Percentiles rank a stretch among this genome's conserved stretches.
Evolutionary conservation across 768 basidiomycete species (phyloP).

Genomic region (Mycena olivaceomarginata): DNA sequence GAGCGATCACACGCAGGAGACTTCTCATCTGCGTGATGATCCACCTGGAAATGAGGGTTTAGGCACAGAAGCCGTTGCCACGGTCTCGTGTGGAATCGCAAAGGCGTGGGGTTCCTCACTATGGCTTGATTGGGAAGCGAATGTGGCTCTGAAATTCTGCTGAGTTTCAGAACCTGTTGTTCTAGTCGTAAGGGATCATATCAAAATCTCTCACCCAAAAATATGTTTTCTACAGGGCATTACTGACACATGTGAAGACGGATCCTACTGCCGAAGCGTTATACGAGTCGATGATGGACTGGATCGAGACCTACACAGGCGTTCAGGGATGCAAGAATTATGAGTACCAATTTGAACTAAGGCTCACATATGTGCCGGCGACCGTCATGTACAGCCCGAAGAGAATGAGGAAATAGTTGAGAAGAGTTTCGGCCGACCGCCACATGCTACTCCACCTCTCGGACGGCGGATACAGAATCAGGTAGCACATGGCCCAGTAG

Average conservation of each 20-base stretch:
- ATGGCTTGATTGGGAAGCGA: no score
- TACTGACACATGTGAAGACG: constrained; percentile 33
- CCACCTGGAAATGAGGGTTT: no score
- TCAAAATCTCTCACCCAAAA: background rate
- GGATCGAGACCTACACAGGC: constrained; percentile 9
- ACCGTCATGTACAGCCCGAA: constrained; percentile 56
- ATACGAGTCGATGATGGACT: constrained; percentile 35
- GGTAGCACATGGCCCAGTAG: constrained; percentile 59
- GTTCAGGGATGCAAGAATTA: background rate
- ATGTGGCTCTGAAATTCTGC: no score
- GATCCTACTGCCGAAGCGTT: constrained; percentile 18
- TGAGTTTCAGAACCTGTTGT: no score
- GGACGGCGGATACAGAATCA: constrained; percentile 53
- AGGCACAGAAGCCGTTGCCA: no score
- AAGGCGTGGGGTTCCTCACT: no score
- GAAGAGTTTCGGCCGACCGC: constrained; percentile 52
- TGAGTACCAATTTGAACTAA: background rate
- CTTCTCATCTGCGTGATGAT: no score
- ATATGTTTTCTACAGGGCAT: constrained; percentile 12
- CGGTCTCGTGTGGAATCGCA: no score
- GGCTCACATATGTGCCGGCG: constrained; percentile 56
- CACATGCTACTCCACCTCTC: constrained; percentile 52
- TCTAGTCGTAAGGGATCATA: no score
- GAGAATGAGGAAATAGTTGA: constrained; percentile 54
- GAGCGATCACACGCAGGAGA: no score